These are phyloP conservation scores for Arthonia radiata DNA, from an alignment of 495 filamentous ascomycete species.

Conservation along the genomic window DNA sequence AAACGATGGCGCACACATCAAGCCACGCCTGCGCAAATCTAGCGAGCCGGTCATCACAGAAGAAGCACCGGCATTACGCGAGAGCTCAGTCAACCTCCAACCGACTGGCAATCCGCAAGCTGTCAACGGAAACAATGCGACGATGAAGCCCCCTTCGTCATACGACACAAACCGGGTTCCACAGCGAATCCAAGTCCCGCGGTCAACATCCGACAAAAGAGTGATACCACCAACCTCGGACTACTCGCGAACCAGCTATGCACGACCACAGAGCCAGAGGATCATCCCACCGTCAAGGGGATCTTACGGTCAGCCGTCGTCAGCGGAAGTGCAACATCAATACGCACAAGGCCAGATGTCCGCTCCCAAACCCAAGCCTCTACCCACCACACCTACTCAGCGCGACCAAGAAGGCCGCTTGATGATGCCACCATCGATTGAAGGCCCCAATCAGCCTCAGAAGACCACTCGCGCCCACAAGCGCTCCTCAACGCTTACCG, in stretches of 20 bases:
- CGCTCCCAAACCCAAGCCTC: slow-evolving; percentile 37
- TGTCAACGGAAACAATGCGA: slow-evolving; percentile 9
- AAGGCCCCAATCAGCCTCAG: slow-evolving; percentile 15
- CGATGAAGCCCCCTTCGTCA: too few relatives aligned
- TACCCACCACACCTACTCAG: slow-evolving; percentile 12
- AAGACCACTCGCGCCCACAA: slow-evolving; percentile 49
- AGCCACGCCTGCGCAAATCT: slow-evolving; percentile 2
- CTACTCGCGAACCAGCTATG: too few relatives aligned
- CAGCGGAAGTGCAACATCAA: slow-evolving; percentile 41
- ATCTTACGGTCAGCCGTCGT: slow-evolving; percentile 22
- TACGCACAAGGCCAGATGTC: too few relatives aligned
- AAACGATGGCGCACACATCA: slow-evolving; percentile 3
- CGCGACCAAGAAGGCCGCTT: slow-evolving; percentile 13
- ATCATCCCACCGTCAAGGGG: too few relatives aligned
- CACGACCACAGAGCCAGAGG: too few relatives aligned
- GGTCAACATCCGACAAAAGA: too few relatives aligned
- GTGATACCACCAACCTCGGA: too few relatives aligned
- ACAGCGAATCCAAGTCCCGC: too few relatives aligned
- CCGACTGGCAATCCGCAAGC: slow-evolving; percentile 11
- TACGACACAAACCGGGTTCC: too few relatives aligned
- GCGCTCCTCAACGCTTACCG: slow-evolving; percentile 69
- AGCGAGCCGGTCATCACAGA: slow-evolving; percentile 2
- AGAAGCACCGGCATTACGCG: slow-evolving; percentile 4
- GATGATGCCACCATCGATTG: slow-evolving; percentile 34
- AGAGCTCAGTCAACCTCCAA: slow-evolving; percentile 12